phyloP scores from a whole-genome alignment of 2,329 filamentous ascomycete species.

The Ascochyta viciae-villosae region DNA sequence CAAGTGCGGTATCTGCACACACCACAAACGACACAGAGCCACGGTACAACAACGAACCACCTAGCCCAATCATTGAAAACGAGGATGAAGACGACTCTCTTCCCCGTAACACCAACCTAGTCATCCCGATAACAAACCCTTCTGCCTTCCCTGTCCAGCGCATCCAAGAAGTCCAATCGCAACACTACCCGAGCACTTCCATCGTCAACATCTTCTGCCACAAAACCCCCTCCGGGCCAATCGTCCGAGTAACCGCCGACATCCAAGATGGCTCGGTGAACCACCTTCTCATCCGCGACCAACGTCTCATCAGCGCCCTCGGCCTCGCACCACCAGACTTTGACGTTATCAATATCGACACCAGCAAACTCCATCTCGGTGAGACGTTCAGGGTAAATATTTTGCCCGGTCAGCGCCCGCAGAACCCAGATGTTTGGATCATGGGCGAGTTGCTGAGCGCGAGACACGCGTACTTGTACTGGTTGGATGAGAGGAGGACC shows the following conservation, averaged over 20 bases:
- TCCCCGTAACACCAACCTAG: not conserved
- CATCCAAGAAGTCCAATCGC: slow-evolving; percentile 23
- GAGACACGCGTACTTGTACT: slow-evolving; percentile 26
- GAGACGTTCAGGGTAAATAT: slow-evolving; percentile 21
- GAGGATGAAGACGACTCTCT: not conserved
- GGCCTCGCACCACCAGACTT: slow-evolving; percentile 14
- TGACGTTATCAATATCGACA: slow-evolving; percentile 2
- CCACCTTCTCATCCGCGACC: slow-evolving; percentile 22
- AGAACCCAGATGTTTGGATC: slow-evolving; percentile 9
- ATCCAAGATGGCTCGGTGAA: slow-evolving; percentile 23
- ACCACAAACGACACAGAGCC: not conserved
- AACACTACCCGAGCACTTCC: slow-evolving; percentile 16
- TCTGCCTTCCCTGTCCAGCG: slow-evolving; percentile 18
- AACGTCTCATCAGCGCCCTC: slow-evolving; percentile 17
- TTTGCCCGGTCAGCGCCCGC: not conserved
- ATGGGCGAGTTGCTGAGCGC: slow-evolving; percentile 23
- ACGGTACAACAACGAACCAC: not conserved
- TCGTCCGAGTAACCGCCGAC: slow-evolving; percentile 22
- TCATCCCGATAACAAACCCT: slow-evolving; percentile 19
- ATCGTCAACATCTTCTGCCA: slow-evolving; percentile 19
- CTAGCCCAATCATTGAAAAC: not conserved
- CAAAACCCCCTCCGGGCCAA: not conserved
- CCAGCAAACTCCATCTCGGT: not conserved
- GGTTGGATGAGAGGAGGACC: slow-evolving; percentile 18
- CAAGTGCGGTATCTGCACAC: not conserved